These are phyloP conservation scores for Scheffersomyces coipomensis DNA, from an alignment of 805 yeast species.

Conservation along the genomic window DNA sequence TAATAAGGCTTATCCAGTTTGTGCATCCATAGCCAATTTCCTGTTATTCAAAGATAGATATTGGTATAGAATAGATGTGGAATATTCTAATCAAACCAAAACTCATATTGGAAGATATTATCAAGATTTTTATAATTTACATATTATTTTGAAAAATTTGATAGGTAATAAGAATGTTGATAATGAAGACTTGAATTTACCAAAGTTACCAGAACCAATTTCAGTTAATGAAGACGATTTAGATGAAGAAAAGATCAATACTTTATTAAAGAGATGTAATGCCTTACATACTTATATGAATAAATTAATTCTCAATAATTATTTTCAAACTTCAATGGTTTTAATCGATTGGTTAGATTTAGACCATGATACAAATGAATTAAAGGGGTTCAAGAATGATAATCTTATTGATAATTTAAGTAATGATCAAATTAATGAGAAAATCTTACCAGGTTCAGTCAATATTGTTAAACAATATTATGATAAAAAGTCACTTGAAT, in stretches of 20 bases:
- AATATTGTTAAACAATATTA: constrained; percentile 20
- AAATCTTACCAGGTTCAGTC: constrained; percentile 17
- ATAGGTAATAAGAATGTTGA: constrained; percentile 13
- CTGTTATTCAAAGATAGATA: constrained; percentile 21
- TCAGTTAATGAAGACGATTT: constrained; percentile 7
- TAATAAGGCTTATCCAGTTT: constrained; percentile 18
- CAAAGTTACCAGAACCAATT: constrained; percentile 33
- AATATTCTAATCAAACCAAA: constrained; percentile 15
- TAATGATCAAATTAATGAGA: constrained; percentile 18
- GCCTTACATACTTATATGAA: constrained; percentile 28
- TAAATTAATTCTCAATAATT: constrained; percentile 17
- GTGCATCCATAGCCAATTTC: constrained; percentile 25
- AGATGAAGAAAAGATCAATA: constrained; percentile 4
- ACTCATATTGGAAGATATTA: constrained; percentile 29
- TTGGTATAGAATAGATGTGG: constrained; percentile 36
- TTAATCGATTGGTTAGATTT: constrained; percentile 29
- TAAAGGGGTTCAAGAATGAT: constrained; percentile 28
- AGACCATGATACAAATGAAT: constrained; percentile 13
- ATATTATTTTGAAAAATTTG: constrained; percentile 14
- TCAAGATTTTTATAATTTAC: constrained; percentile 38
- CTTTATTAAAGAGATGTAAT: constrained; percentile 21
- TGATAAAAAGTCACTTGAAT: constrained; percentile 4
- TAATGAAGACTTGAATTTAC: constrained; percentile 14
- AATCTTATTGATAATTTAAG: constrained; percentile 8
- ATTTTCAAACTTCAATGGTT: constrained; percentile 23